phyloP scores from a whole-genome alignment of 345 rosid genomes.

The Lumnitzera littorea region DNA sequence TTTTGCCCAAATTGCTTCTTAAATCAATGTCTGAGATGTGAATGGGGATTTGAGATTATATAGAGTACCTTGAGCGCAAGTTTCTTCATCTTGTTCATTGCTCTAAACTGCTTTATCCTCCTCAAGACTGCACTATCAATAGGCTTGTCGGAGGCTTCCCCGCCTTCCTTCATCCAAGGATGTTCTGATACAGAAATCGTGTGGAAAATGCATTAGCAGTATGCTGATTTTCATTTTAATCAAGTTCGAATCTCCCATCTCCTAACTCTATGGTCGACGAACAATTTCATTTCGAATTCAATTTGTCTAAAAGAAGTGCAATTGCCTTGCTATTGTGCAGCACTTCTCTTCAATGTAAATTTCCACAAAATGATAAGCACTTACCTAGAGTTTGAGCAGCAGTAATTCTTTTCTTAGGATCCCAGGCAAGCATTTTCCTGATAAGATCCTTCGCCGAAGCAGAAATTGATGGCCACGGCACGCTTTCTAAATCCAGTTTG shows the following conservation, averaged over 20 bases:
- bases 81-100: slow-evolving; percentile 9
- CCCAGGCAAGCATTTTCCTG: slow-evolving; percentile 53
- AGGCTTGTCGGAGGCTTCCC: slow-evolving; percentile 9
- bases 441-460: slow-evolving; percentile 70
- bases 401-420: slow-evolving; percentile 68
- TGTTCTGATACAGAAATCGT: slow-evolving; percentile 1
- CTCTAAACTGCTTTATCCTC: slow-evolving; percentile 8
- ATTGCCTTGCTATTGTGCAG: no score
- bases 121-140: slow-evolving; percentile 7
- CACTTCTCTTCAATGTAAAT: no score
- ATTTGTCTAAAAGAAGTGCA: neutral
- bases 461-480: slow-evolving; percentile 80
- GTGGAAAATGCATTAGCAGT: neutral
- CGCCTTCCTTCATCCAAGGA: slow-evolving; percentile 6
- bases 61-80: slow-evolving; percentile 23
- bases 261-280: neutral
- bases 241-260: neutral
- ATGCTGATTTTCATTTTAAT: neutral
- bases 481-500: slow-evolving; percentile 51
- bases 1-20: no score
- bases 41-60: no score
- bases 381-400: slow-evolving; percentile 75
- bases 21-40: no score
- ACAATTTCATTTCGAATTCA: no score
- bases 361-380: neutral